Evolutionary conservation across 257 asterid genomes (phyloP), one percentile per base, ranked within the genome.

Genomic region (Solanum rostratum): DNA sequence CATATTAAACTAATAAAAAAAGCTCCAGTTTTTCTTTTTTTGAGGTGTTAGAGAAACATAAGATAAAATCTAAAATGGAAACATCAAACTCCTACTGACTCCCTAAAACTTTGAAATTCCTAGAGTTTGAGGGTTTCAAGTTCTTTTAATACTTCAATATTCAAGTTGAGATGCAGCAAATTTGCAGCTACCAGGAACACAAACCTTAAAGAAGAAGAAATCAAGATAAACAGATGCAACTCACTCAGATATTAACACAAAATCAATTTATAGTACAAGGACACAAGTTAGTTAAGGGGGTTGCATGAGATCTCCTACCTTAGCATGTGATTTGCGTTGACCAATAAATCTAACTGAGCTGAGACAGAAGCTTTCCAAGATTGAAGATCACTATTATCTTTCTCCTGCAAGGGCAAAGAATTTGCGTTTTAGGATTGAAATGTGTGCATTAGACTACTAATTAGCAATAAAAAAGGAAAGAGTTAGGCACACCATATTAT

Each of bases 301-400:
- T 85, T 86, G 73, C 37, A 81, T 84, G 81, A n/a, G 12, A 85
- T 27, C 68, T 82, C 93, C 83, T 85, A 97, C 99, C 99, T 94
- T 89, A 95, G 85, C 85, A 92, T 85, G 87, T 87, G 90, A 85
- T 95, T 97, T 90, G 93, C 97, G 50, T 88, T 79, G 83, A 84
- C 92, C 91, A 95, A 85, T 80, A 89, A 88, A 60, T 92, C 95
- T 91, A 97, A 86, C 80, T 87, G 93, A 41, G 89, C 86, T 1
- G 93, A 90, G 50, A 88, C 89, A 10, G 84, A 81, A 30, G 85
- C 87, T 88, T 91, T 97, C 98, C 98, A 97, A 11, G 98, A 88
- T 85, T 92, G 92, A 11, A 97, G 91, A 85, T 93, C 98, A 29
- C 86, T 82, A 59, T 88, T 81, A 80, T 84, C 97, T 80, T 90